These are phyloP conservation scores for Globisporangium paddicum DNA, from an alignment of 352 stramenopile genomes.

Conservation along the genomic window DNA sequence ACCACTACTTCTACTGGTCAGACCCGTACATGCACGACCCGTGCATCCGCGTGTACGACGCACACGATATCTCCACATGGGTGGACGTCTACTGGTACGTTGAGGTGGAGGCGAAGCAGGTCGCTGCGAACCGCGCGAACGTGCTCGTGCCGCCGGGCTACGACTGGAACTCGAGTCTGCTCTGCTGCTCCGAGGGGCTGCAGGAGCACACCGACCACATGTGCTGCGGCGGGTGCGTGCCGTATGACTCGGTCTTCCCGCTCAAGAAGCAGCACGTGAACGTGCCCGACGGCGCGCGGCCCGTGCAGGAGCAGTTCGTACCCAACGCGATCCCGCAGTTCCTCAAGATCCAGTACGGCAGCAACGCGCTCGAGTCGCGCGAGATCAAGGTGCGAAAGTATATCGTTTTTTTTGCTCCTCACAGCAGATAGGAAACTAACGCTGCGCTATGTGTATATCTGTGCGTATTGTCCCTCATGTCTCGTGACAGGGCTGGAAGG, in stretches of 20 bases:
- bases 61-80: conserved; percentile 50
- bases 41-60: conserved; percentile 73
- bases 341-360: conserved; percentile 66
- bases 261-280: conserved; percentile 38
- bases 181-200: conserved; percentile 72
- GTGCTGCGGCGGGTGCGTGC: conserved; percentile 74
- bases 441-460: not conserved
- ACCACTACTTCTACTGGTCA: conserved; percentile 77
- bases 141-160: conserved; percentile 56
- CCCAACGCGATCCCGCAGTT: conserved; percentile 53
- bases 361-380: conserved; percentile 40
- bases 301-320: conserved; percentile 49
- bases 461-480: not conserved
- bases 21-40: conserved; percentile 68
- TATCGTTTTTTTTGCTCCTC: not conserved
- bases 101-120: conserved; percentile 39
- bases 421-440: not conserved
- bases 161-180: conserved; percentile 54
- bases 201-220: conserved; percentile 59
- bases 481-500: conserved; percentile 57
- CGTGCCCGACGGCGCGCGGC: conserved; percentile 37
- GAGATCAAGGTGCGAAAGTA: conserved; percentile 66
- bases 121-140: conserved; percentile 34
- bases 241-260: conserved; percentile 53
- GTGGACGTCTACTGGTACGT: conserved; percentile 85